Base-by-base conservation (phyloP, 2,329 filamentous ascomycete genomes). In the Orbilia oligospora region DNA sequence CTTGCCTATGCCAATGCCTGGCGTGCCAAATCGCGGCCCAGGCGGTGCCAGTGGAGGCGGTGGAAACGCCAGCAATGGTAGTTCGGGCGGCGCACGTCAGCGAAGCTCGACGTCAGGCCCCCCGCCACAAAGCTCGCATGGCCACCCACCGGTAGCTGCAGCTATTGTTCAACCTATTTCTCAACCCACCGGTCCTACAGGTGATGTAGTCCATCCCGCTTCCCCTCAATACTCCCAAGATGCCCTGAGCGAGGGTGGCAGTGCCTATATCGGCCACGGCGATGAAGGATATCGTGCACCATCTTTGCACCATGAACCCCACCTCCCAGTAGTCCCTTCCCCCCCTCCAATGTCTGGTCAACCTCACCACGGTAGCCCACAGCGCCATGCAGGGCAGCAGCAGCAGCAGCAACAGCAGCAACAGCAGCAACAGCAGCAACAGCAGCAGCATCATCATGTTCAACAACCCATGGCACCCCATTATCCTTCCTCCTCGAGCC, bases 1-100 rank as follows among this genome's bases (percentile, higher is more conserved):
- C 12, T 93, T 98, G 18, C 96, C 96, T 5, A 97, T 97, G 93
- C 81, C 81, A 18, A 91, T 91, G 55, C 91, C 92, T 81, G 91
- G 91, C 9, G 87, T 90, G 12, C 87, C 88, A 1, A 89, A 88
- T 82, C 88, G 87, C 51, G 87, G 87, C 71, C 86, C 84, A 22
- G 87, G 86, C 80, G 84, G 56, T 36, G 41, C 56, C 85, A 10
- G 86, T 49, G 63, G 86, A 67, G 82, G 69, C n/a, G 41, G 61
- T 20, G 70, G 61, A 38, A 51, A 46, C 38, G 72, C 56, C 56
- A 64, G 66, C 30, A 66, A 85, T 41, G 36, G 73, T 72, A 58
- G 66, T 55, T 5, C 49, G 12, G 67, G 44, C 41, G 33, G 61
- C 9, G 24, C 67, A 48, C 63, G 71, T 22, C 55, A 63, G 24